Conservation (phyloP, 2,329 filamentous ascomycete species). For the Keithomyces neogunnii region DNA sequence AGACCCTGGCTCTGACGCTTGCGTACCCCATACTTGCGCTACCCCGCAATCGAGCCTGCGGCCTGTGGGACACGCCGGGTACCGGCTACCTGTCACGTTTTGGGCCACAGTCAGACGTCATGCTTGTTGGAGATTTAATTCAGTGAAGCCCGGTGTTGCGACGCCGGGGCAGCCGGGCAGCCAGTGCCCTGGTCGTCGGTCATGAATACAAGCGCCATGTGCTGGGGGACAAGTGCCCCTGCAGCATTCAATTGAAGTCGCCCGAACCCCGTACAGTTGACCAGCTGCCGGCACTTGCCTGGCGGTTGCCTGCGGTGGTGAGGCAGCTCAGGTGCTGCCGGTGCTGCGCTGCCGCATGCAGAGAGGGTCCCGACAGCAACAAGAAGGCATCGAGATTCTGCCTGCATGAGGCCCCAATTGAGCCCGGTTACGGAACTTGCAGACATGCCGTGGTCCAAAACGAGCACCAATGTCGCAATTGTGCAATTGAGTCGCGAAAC, state of each 20-base stretch:
- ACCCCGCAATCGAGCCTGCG: constrained; percentile 13
- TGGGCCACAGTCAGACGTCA: not conserved
- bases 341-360: not conserved
- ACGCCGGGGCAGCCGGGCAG: not conserved
- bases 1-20: not conserved
- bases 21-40: constrained; percentile 12
- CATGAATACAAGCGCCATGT: too few relatives aligned
- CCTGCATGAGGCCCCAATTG: too few relatives aligned
- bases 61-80: constrained; percentile 6
- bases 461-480: not conserved
- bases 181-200: too few relatives aligned
- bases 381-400: too few relatives aligned
- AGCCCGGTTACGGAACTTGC: not conserved
- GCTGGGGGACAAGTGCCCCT: too few relatives aligned
- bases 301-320: too few relatives aligned
- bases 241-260: too few relatives aligned
- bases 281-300: too few relatives aligned
- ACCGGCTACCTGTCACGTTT: constrained; percentile 9
- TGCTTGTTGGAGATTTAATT: too few relatives aligned
- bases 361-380: not conserved
- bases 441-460: too few relatives aligned
- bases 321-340: too few relatives aligned
- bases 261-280: too few relatives aligned
- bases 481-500: not conserved
- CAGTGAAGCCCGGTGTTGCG: not conserved